phyloP scores from a whole-genome alignment of 495 filamentous ascomycete genomes.

The Pseudoneurospora amorphoporcata region DNA sequence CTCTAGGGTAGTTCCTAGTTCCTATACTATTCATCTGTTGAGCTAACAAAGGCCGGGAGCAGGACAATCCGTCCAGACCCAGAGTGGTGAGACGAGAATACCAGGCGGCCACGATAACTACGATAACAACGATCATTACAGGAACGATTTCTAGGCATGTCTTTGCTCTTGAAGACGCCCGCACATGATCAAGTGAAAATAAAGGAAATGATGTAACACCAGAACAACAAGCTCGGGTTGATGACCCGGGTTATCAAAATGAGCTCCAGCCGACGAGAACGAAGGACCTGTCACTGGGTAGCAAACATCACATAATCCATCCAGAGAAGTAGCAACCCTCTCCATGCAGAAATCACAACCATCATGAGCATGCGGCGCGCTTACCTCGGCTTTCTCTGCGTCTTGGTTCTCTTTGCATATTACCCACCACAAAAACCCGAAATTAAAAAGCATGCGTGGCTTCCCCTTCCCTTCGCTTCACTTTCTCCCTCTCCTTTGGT shows the following conservation, averaged over 20 bases:
- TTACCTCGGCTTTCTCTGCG: neutral
- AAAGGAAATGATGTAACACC: neutral
- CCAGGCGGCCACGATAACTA: neutral
- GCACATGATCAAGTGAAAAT: neutral
- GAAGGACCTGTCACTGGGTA: neutral
- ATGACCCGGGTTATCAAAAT: neutral
- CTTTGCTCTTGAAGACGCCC: constrained; percentile 1
- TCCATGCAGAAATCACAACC: neutral
- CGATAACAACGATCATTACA: neutral
- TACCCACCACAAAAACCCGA: neutral
- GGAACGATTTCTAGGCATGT: neutral
- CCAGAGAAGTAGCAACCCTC: neutral
- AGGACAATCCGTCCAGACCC: neutral
- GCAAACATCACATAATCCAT: neutral
- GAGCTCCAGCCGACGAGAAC: neutral
- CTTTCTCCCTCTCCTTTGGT: neutral
- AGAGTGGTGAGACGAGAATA: neutral
- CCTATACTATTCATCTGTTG: neutral
- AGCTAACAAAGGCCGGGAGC: neutral
- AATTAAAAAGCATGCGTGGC: neutral
- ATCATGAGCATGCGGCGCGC: neutral
- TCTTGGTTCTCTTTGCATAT: neutral
- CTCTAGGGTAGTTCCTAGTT: neutral
- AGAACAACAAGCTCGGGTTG: neutral
- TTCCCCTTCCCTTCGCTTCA: neutral